Evolutionary conservation across 1,139 yeast genomes (phyloP).

Genomic region (Zygosaccharomyces pseudobailii): DNA sequence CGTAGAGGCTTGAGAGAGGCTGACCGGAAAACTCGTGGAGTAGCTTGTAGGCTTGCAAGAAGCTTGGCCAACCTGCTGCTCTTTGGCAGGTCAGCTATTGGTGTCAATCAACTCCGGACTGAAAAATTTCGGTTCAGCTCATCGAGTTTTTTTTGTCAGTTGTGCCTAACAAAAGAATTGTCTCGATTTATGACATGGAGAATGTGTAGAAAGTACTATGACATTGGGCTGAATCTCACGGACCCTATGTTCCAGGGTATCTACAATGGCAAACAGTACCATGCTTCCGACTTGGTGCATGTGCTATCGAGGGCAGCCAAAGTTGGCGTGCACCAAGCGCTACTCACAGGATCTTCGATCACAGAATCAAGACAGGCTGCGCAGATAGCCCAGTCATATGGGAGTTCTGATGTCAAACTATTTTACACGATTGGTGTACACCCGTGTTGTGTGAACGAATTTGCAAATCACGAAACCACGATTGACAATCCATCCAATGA

Average conservation of each 20-base stretch:
- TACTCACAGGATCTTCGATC: conserved; percentile 79
- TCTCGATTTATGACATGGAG: neutral
- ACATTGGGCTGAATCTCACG: conserved; percentile 75
- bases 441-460: conserved; percentile 79
- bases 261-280: conserved; percentile 66
- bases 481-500: conserved; percentile 22
- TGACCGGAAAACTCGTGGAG: neutral
- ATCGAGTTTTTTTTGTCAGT: conserved; percentile 1
- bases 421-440: conserved; percentile 88
- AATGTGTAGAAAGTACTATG: conserved; percentile 27
- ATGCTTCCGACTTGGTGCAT: conserved; percentile 58
- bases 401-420: conserved; percentile 34
- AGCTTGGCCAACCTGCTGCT: neutral
- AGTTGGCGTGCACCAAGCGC: conserved; percentile 61
- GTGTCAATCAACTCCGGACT: neutral
- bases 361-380: conserved; percentile 53
- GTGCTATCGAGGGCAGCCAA: conserved; percentile 65
- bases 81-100: neutral
- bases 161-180: neutral
- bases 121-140: conserved; percentile 2
- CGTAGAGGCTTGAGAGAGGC: neutral
- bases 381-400: conserved; percentile 37
- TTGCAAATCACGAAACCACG: conserved; percentile 32
- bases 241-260: conserved; percentile 83
- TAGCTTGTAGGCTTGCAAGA: neutral